Evolutionary conservation across 306 rosid species (phyloP).

Genomic region (Benincasa hispida): DNA sequence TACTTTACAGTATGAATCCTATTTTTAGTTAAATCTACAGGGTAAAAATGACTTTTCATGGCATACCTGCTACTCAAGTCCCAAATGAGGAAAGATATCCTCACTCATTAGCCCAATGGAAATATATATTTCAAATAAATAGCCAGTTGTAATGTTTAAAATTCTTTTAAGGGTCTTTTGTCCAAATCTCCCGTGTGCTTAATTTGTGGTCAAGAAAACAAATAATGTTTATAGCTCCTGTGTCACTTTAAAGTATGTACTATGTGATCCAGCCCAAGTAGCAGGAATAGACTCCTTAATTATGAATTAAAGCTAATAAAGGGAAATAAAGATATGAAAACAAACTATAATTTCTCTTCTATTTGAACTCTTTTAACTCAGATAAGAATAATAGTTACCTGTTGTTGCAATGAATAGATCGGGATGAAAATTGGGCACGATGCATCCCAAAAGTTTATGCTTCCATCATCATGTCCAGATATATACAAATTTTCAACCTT

Average conservation of each 20-base stretch:
- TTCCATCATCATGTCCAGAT: slow-evolving; percentile 76
- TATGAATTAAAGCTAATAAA: not conserved
- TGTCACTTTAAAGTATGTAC: not conserved
- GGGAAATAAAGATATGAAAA: not conserved
- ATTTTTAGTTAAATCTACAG: not conserved
- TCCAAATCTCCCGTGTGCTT: not conserved
- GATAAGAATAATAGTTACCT: slow-evolving; percentile 29
- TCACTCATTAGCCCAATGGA: not conserved
- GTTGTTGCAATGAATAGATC: slow-evolving; percentile 58
- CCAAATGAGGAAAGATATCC: not conserved
- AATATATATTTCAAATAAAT: not conserved
- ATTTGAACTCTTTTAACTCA: not conserved
- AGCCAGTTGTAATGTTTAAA: not conserved
- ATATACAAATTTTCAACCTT: slow-evolving; percentile 55
- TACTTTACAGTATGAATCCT: not conserved
- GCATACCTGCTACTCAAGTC: not conserved
- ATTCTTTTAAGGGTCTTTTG: not conserved
- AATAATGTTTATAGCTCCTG: not conserved
- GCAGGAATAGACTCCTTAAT: not conserved
- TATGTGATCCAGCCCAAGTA: not conserved
- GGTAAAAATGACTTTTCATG: not conserved
- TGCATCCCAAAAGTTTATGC: slow-evolving; percentile 73
- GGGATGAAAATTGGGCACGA: slow-evolving; percentile 58
- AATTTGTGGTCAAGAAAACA: not conserved
- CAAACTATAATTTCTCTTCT: not conserved